Conservation (phyloP, 805 yeast genomes). For the Pichia manshurica region DNA sequence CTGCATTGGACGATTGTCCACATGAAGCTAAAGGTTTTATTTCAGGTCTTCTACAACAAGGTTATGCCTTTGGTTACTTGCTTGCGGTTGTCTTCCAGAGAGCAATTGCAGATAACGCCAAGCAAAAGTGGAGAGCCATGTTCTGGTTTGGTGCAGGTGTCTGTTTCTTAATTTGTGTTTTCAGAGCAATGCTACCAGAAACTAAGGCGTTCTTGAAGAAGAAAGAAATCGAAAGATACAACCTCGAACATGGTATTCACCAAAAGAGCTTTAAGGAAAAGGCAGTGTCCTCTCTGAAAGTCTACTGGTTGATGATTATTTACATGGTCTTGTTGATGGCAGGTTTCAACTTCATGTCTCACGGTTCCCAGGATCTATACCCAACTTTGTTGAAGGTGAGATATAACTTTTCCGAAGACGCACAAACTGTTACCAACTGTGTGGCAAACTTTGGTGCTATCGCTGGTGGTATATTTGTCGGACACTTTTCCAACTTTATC, state of each 20-base stretch:
- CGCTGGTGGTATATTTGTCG: constrained; percentile 49
- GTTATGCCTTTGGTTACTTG: constrained; percentile 67
- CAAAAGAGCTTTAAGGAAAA: constrained; percentile 31
- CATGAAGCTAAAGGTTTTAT: constrained; percentile 49
- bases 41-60: constrained; percentile 72
- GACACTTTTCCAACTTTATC: constrained; percentile 47
- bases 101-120: constrained; percentile 50
- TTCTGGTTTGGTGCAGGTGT: constrained; percentile 68
- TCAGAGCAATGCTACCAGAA: constrained; percentile 43
- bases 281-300: constrained; percentile 34
- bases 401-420: constrained; percentile 35
- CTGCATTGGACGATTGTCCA: constrained; percentile 51
- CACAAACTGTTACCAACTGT: constrained; percentile 49
- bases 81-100: constrained; percentile 60
- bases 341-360: constrained; percentile 58
- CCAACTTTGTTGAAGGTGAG: constrained; percentile 50
- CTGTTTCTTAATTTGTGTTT: constrained; percentile 36
- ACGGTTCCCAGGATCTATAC: constrained; percentile 59
- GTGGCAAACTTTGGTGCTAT: constrained; percentile 57
- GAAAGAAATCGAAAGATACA: constrained; percentile 32
- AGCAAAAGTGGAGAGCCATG: constrained; percentile 56
- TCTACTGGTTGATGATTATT: constrained; percentile 53
- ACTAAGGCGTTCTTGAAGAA: constrained; percentile 48
- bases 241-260: constrained; percentile 25
- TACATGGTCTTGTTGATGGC: constrained; percentile 57